phyloP scores from a whole-genome alignment of 441 rosid species.

The Pelargonium australe region DNA sequence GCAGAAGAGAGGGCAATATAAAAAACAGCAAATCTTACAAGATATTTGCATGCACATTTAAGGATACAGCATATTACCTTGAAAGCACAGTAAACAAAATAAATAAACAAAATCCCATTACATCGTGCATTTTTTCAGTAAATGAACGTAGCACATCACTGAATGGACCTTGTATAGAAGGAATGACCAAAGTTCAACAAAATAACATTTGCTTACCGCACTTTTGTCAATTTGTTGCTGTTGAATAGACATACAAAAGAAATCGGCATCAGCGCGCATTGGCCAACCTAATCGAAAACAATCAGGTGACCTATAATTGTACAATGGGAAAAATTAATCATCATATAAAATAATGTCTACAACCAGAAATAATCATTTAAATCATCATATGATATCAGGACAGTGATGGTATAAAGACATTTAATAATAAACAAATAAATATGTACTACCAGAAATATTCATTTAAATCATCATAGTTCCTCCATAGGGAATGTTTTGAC shows the following conservation, averaged over 20 bases:
- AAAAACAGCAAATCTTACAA: too few relatives aligned
- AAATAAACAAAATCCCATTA: too few relatives aligned
- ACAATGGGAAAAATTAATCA: not conserved
- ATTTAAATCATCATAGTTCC: slow-evolving; percentile 95
- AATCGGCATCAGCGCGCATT: slow-evolving; percentile 96
- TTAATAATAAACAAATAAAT: not conserved
- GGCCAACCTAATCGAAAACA: slow-evolving; percentile 99
- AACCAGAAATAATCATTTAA: slow-evolving; percentile 96
- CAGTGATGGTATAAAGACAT: not conserved
- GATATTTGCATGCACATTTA: too few relatives aligned
- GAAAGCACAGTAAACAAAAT: too few relatives aligned
- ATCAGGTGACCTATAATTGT: slow-evolving; percentile 68
- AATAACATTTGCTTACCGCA: slow-evolving; percentile 38
- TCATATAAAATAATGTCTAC: slow-evolving; percentile 2
- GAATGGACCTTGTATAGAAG: too few relatives aligned
- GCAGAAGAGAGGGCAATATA: too few relatives aligned
- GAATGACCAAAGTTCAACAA: too few relatives aligned
- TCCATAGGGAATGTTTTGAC: slow-evolving; percentile 99
- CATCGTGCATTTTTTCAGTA: too few relatives aligned
- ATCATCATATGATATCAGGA: slow-evolving; percentile 27
- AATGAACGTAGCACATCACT: too few relatives aligned
- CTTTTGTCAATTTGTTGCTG: slow-evolving; percentile 39
- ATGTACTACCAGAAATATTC: slow-evolving; percentile 81
- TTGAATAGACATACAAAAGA: slow-evolving; percentile 45
- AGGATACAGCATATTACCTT: too few relatives aligned